Base-by-base conservation (phyloP, 106 monocot genomes). In the Agapanthus africanus region DNA sequence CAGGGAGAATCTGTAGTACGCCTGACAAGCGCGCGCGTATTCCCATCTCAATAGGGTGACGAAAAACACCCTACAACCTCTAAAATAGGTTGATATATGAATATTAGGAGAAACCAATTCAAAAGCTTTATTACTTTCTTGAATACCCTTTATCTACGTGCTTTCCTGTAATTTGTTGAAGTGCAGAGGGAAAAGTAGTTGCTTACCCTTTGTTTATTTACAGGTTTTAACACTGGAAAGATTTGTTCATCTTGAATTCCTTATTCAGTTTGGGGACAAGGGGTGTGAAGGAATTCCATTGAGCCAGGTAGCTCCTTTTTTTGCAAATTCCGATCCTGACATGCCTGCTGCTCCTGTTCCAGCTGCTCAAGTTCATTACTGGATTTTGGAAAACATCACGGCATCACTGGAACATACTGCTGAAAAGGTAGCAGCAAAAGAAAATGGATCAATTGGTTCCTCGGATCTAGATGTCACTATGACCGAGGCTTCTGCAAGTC, bases 261-360 rank as follows among this genome's bases (percentile, higher is more conserved):
- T 97, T 10, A 69, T 97, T 70, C 84, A 89, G 41, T 88, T 91
- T 65, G 71, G 74, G 70, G 77, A 80, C 31, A 83, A 77, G 65
- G 74, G 60, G 8, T 44, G 6, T 63, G 87, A 81, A 75, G 84
- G 89, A 72, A 65, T 84, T 57, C 66, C 84, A 16, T 70, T 97
- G 70, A 89, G 76, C 37, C 88, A 97, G 73, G 86, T 76, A 46
- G 76, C 83, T 67, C 79, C 88, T 5, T 89, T 92, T 74, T 97
- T 92, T 87, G 86, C 84, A 28, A 97, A 97, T 71, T 89, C 84
- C 38, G 88, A 97, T 77, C 78, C 89, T 30, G 91, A 87, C 40
- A 87, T 92, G 82, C 86, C 95, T 63, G 84, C 81, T 71, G 82
- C 68, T 71, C 83, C 88, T 69, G 77, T 97, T 39, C 70, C 91